These are phyloP conservation scores for Dactylorhiza incarnata DNA, from an alignment of 106 monocot species.

Conservation along the genomic window DNA sequence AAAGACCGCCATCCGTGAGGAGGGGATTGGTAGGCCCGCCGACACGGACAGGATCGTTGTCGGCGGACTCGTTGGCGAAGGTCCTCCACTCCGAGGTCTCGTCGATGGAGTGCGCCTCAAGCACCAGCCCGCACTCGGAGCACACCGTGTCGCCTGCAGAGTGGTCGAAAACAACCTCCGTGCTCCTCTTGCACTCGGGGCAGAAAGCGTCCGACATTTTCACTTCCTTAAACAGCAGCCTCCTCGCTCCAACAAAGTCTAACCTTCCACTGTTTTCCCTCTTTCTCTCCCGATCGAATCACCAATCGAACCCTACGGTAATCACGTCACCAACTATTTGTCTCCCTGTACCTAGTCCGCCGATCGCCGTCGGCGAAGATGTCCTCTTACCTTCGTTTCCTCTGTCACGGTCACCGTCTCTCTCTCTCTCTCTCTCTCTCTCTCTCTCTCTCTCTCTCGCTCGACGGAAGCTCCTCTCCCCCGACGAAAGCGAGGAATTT, in stretches of 20 bases:
- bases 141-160: slow-evolving; percentile 24
- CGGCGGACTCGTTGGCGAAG: slow-evolving; percentile 24
- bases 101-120: slow-evolving; percentile 26
- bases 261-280: background rate
- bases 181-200: slow-evolving; percentile 25
- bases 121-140: slow-evolving; percentile 26
- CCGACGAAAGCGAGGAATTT: no score
- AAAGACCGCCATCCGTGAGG: slow-evolving; percentile 16
- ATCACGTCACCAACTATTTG: background rate
- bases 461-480: background rate
- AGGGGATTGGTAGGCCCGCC: slow-evolving; percentile 21
- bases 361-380: background rate
- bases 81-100: slow-evolving; percentile 30
- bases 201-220: slow-evolving; percentile 17
- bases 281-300: background rate
- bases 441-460: background rate
- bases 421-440: background rate
- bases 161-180: slow-evolving; percentile 26
- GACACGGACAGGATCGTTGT: slow-evolving; percentile 24
- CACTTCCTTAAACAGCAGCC: background rate
- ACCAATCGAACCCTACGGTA: background rate
- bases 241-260: background rate
- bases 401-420: background rate
- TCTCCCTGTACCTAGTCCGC: background rate
- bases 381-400: background rate